phyloP scores from a whole-genome alignment of 2,329 filamentous ascomycete genomes.

The Leptographium flavum region DNA sequence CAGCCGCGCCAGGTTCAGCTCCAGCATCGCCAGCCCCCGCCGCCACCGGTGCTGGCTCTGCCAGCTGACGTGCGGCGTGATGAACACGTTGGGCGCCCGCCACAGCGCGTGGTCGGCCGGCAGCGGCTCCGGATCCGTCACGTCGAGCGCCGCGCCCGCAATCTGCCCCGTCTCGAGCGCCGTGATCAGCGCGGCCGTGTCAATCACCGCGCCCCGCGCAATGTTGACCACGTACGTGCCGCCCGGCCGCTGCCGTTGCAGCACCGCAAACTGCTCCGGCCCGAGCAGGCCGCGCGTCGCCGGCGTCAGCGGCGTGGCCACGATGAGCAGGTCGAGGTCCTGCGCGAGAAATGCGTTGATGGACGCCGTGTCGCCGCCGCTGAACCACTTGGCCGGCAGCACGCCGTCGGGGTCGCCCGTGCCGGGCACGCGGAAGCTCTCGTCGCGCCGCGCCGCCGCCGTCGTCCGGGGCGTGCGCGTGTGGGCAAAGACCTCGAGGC shows the following conservation, averaged over 20 bases:
- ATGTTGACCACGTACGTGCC: constrained; percentile 47
- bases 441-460: constrained; percentile 41
- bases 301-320: constrained; percentile 25
- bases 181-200: constrained; percentile 30
- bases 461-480: constrained; percentile 40
- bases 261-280: constrained; percentile 16
- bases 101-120: constrained; percentile 45
- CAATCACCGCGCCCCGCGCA: constrained; percentile 28
- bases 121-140: constrained; percentile 53
- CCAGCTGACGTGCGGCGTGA: constrained; percentile 21
- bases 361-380: constrained; percentile 18
- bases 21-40: constrained; percentile 6
- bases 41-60: background rate
- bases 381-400: constrained; percentile 27
- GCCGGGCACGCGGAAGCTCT: constrained; percentile 48
- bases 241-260: constrained; percentile 6
- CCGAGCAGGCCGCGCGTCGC: constrained; percentile 27
- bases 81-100: constrained; percentile 43
- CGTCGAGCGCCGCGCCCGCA: constrained; percentile 48
- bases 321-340: constrained; percentile 27
- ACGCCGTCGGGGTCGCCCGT: constrained; percentile 32
- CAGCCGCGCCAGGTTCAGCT: constrained; percentile 6
- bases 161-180: constrained; percentile 25
- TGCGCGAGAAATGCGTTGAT: constrained; percentile 26
- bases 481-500: constrained; percentile 55